Evolutionary conservation across 257 asterid genomes (phyloP).

Genomic region (Rubia yunnanensis): DNA sequence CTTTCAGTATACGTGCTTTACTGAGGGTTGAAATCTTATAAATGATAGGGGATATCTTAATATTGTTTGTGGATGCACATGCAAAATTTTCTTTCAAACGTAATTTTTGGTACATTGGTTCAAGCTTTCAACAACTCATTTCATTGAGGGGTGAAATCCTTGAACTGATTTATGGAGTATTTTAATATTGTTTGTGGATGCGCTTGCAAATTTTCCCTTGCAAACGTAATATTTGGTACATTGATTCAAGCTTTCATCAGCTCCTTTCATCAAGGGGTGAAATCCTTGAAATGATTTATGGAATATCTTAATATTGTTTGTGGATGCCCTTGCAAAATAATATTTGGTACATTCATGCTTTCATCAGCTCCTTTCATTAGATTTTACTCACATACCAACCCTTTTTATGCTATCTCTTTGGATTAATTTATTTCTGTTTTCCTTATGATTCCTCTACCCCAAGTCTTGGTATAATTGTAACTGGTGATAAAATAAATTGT

Average conservation of each 20-base stretch:
- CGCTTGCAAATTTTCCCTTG: not conserved
- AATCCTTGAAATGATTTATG: not conserved
- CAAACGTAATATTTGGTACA: not conserved
- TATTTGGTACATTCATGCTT: not conserved
- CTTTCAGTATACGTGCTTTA: not conserved
- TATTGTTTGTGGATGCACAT: not conserved
- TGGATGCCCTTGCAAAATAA: not conserved
- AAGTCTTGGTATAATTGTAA: not conserved
- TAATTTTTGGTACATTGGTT: not conserved
- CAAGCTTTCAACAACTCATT: not conserved
- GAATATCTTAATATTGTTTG: not conserved
- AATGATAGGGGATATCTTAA: not conserved
- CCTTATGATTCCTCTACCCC: not conserved
- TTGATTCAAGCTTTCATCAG: not conserved
- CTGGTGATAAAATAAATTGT: not conserved
- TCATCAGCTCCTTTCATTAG: not conserved
- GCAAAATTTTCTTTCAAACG: not conserved
- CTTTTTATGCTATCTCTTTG: not conserved
- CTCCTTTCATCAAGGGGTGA: not conserved
- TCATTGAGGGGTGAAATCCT: not conserved
- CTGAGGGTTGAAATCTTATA: not conserved
- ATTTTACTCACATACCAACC: not conserved
- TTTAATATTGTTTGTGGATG: not conserved
- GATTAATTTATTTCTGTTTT: not conserved
- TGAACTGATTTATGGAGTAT: not conserved